These are phyloP conservation scores for Saccharomycopsis fibuligera DNA, from an alignment of 805 yeast species.

Conservation along the genomic window DNA sequence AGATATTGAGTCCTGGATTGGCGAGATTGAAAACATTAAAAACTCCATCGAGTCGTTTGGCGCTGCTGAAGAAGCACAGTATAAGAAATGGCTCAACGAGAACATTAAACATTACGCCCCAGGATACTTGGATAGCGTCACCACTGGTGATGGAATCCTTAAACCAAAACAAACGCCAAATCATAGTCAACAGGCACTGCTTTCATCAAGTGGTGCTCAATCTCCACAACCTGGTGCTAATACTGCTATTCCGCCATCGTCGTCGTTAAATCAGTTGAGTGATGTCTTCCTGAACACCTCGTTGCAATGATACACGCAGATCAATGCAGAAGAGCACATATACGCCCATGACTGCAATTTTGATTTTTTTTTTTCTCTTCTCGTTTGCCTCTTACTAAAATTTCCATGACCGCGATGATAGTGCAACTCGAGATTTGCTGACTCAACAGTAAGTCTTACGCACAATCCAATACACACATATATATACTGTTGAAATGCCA, in stretches of 20 bases:
- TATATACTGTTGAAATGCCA: too few relatives aligned
- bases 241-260: background rate
- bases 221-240: background rate
- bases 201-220: too few relatives aligned
- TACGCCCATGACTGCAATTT: too few relatives aligned
- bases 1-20: conserved; percentile 13
- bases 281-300: conserved; percentile 10
- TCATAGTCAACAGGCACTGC: background rate
- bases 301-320: background rate
- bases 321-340: background rate
- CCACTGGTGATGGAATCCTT: conserved; percentile 6
- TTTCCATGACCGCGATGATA: too few relatives aligned
- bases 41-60: background rate
- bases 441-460: too few relatives aligned
- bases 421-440: too few relatives aligned
- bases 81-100: conserved; percentile 14
- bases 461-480: too few relatives aligned
- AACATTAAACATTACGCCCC: conserved; percentile 20
- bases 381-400: too few relatives aligned
- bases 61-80: background rate
- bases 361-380: too few relatives aligned
- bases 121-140: conserved; percentile 17
- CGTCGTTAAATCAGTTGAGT: conserved; percentile 9
- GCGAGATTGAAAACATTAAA: conserved; percentile 3
- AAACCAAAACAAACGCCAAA: conserved; percentile 4